Base-by-base conservation (phyloP, 371 early-diverging fungal species). In the Syncephalastrum sp. region DNA sequence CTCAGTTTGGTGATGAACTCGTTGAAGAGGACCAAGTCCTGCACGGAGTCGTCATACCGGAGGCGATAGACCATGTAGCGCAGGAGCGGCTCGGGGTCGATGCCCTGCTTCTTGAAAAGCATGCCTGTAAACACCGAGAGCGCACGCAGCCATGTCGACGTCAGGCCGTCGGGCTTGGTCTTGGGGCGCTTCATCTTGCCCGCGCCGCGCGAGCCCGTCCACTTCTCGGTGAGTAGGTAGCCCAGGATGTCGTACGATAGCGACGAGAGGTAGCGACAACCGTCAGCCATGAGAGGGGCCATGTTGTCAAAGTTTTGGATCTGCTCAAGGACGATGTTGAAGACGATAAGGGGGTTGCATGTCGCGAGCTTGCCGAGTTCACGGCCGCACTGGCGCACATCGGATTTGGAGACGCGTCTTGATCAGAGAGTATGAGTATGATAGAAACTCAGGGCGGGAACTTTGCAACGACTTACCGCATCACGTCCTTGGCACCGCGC, bases 291-390 rank as follows among this genome's bases (percentile, higher is more conserved):
- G 15, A 84, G 76, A 8, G 81, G 79, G 12, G 93, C 91, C 77
- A 93, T 69, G 59, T 96, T 96, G 64, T 93, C 93, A 66, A 94
- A 91, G 3, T 79, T 75, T 65, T 91, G 87, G 16, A 96, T 80
- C 58, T 89, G 91, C 16, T 89, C 86, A 45, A 95, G 69, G 56
- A 94, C 79, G 21, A 84, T 75, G 6, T 77, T 77, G 60, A 94
- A 91, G 0, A 91, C 91, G 23, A 93, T 74, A 2, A 81, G 71
- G 0, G 97, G 97, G 53, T 93, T 94, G 0, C 89, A 79, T 56
- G 93, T 93, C 5, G 87, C 82, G 21, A 91, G 61, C 55, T 91
- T 92, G 47, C 90, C 93, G 13, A 96, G 80, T 64, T 83, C 84
- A 15, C 96, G 85, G 6, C 94, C 94, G 57, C 87, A 86, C 45